Percentiles rank a stretch among this genome's conserved stretches.
Conservation (phyloP, 805 yeast genomes). For the Hanseniaspora vineae region DNA sequence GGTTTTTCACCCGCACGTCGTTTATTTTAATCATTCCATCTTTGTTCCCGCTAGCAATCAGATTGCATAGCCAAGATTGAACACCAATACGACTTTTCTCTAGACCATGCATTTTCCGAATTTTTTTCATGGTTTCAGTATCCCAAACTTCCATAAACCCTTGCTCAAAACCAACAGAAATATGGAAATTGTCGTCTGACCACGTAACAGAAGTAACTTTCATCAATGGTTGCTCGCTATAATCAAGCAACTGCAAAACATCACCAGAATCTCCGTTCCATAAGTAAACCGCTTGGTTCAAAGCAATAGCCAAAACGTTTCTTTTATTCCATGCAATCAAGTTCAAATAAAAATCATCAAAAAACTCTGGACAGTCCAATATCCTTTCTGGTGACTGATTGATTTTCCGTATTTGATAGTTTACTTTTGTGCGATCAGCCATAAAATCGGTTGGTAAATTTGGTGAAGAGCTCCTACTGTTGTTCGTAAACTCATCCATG, state of each 20-base stretch:
- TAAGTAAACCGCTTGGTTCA: slow-evolving; percentile 70
- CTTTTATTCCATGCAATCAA: slow-evolving; percentile 77
- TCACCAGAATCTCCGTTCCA: slow-evolving; percentile 85
- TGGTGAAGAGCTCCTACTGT: neutral
- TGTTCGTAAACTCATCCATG: neutral
- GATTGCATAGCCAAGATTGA: slow-evolving; percentile 73
- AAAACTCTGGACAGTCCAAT: slow-evolving; percentile 88
- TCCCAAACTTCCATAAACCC: slow-evolving; percentile 93
- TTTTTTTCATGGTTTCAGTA: slow-evolving; percentile 56
- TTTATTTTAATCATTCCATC: slow-evolving; percentile 76
- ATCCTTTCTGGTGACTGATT: slow-evolving; percentile 87
- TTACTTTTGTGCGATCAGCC: neutral
- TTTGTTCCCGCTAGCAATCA: slow-evolving; percentile 77
- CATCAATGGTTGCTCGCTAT: slow-evolving; percentile 25
- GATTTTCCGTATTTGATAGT: slow-evolving; percentile 43
- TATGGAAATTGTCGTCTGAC: slow-evolving; percentile 82
- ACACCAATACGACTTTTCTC: slow-evolving; percentile 69
- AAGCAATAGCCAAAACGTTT: slow-evolving; percentile 77
- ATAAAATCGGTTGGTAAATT: neutral
- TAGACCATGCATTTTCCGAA: slow-evolving; percentile 63
- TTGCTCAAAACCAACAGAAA: slow-evolving; percentile 72
- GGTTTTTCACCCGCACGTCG: slow-evolving; percentile 78
- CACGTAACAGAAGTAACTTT: slow-evolving; percentile 64
- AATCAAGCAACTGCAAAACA: slow-evolving; percentile 57
- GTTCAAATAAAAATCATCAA: slow-evolving; percentile 85